Conservation (phyloP, 495 filamentous ascomycete species). For the Daldinia vernicosa region DNA sequence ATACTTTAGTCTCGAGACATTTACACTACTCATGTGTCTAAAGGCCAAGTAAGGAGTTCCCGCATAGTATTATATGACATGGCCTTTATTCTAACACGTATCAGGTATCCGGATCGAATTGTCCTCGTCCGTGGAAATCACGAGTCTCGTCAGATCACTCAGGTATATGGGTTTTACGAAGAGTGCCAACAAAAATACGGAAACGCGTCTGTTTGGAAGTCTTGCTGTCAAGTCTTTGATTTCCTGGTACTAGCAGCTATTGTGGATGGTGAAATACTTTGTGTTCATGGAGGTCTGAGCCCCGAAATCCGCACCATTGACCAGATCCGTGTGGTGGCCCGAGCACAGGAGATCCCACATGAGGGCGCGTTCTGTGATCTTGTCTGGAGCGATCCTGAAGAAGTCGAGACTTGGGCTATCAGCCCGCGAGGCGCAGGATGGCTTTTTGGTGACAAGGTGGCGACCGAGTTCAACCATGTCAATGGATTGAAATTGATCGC, state of each 20-base stretch:
- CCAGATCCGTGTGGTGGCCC: constrained; percentile 95
- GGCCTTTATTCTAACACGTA: constrained; percentile 36
- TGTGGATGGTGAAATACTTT: constrained; percentile 94
- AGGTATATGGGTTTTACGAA: constrained; percentile 99
- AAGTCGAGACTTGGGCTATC: constrained; percentile 98
- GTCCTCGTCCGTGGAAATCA: constrained; percentile 97
- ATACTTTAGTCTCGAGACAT: constrained; percentile 97
- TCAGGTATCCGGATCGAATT: constrained; percentile 90
- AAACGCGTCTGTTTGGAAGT: constrained; percentile 98
- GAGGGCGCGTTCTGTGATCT: constrained; percentile 98
- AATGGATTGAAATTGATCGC: constrained; percentile 95
- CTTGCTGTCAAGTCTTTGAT: constrained; percentile 98
- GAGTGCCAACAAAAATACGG: constrained; percentile 98
- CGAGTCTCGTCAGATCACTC: constrained; percentile 96
- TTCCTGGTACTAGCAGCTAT: constrained; percentile 96
- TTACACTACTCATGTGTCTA: constrained; percentile 92
- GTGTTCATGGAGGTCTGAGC: constrained; percentile 95
- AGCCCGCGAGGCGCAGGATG: constrained; percentile 94
- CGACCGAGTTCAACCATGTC: constrained; percentile 98
- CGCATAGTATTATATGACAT: background rate
- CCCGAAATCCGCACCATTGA: constrained; percentile 97
- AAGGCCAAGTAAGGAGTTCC: constrained; percentile 83
- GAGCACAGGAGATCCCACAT: constrained; percentile 97
- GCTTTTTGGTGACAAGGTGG: constrained; percentile 97
- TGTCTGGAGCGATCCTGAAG: constrained; percentile 98